phyloP scores from a whole-genome alignment of 805 yeast genomes.

The Barnettozyma pratensis region DNA sequence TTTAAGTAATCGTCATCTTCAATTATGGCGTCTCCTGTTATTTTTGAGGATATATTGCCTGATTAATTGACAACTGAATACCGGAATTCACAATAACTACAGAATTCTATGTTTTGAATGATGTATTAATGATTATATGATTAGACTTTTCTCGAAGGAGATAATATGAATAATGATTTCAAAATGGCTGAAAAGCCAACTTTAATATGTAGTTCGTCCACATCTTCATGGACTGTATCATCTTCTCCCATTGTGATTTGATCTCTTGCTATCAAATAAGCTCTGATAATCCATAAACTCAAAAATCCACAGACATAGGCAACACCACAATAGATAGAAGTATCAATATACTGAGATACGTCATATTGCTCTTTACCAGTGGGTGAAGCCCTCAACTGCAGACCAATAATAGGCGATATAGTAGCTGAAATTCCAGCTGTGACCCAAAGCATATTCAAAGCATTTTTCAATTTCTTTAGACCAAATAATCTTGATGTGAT shows the following conservation, averaged over 20 bases:
- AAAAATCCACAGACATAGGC: constrained; percentile 43
- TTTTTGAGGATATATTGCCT: no score
- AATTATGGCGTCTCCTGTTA: no score
- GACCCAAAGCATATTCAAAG: constrained; percentile 49
- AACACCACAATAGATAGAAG: constrained; percentile 57
- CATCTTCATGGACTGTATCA: constrained; percentile 24
- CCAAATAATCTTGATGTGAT: constrained; percentile 51
- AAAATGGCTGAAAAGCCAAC: constrained; percentile 8
- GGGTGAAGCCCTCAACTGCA: constrained; percentile 35
- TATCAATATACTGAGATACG: constrained; percentile 45
- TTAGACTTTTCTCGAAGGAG: background rate
- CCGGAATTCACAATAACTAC: no score
- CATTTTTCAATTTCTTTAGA: constrained; percentile 42
- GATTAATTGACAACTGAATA: no score
- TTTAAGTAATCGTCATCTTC: no score
- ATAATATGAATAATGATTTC: constrained; percentile 7
- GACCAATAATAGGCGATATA: constrained; percentile 59
- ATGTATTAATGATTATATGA: no score
- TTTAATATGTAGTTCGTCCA: constrained; percentile 18
- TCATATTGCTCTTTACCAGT: constrained; percentile 27
- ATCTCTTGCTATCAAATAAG: constrained; percentile 51
- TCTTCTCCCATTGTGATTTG: constrained; percentile 21
- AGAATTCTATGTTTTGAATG: no score
- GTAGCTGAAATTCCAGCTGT: constrained; percentile 44
- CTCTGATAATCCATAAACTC: constrained; percentile 42